phyloP scores from a whole-genome alignment of 202 grass and related monocot species.

The Carex arenaria region DNA sequence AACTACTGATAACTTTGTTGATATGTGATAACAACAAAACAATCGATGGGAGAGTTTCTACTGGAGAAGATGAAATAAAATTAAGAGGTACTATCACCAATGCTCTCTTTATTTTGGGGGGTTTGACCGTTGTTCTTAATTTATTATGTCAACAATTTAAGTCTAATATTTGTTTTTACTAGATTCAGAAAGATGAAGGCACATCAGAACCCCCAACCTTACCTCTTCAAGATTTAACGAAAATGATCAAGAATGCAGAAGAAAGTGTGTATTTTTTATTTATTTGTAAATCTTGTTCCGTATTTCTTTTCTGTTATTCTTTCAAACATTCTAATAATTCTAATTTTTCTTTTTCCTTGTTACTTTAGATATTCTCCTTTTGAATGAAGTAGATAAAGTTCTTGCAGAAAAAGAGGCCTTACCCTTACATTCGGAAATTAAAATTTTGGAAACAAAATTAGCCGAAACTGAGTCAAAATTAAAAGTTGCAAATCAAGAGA shows the following conservation, averaged over 20 bases:
- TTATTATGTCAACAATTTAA: background rate
- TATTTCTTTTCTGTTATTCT: constrained; percentile 22
- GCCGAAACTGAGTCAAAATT: constrained; percentile 43
- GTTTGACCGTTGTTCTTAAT: background rate
- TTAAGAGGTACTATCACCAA: constrained; percentile 1
- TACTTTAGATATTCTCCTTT: constrained; percentile 80
- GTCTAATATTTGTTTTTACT: constrained; percentile 6
- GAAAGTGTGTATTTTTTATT: constrained; percentile 56
- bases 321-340: background rate
- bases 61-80: constrained; percentile 7
- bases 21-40: background rate
- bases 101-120: background rate
- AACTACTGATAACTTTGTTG: background rate
- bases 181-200: constrained; percentile 38
- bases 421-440: constrained; percentile 59
- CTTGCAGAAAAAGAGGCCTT: constrained; percentile 78
- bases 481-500: constrained; percentile 41
- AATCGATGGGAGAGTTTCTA: background rate
- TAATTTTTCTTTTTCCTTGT: constrained; percentile 11
- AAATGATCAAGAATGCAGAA: constrained; percentile 63
- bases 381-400: constrained; percentile 95
- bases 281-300: constrained; percentile 51
- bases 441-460: constrained; percentile 61
- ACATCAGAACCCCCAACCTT: constrained; percentile 32
- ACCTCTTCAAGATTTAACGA: constrained; percentile 60